Conservation (phyloP, 768 basidiomycete genomes). For the Cytidiella melzeri region DNA sequence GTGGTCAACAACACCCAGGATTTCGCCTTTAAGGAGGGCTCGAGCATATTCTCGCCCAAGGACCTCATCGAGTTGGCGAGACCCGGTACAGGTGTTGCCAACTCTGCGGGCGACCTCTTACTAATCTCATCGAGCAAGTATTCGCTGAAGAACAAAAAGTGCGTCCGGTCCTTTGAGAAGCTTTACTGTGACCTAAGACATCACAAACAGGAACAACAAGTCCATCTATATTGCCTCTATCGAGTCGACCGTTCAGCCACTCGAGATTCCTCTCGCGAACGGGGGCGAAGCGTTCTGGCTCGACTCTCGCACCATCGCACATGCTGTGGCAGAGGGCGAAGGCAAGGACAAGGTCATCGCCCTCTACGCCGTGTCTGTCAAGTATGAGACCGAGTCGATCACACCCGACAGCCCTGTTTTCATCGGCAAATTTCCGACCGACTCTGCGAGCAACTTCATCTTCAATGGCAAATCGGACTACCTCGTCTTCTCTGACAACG, state of each 20-base stretch:
- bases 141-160: constrained; percentile 72
- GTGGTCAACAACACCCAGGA: constrained; percentile 16
- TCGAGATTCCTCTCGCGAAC: constrained; percentile 56
- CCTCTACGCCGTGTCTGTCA: constrained; percentile 55
- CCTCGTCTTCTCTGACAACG: constrained; percentile 82
- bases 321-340: constrained; percentile 52
- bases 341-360: constrained; percentile 42
- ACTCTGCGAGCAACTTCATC: constrained; percentile 64
- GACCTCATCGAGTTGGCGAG: constrained; percentile 65
- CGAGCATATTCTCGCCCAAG: constrained; percentile 62
- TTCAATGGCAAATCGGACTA: constrained; percentile 47
- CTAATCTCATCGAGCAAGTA: constrained; percentile 62
- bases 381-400: constrained; percentile 34
- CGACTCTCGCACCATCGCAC: constrained; percentile 59
- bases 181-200: too few relatives aligned
- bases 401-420: constrained; percentile 35
- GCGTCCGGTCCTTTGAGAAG: constrained; percentile 27
- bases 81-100: constrained; percentile 62
- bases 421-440: constrained; percentile 64
- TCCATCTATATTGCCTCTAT: constrained; percentile 58
- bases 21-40: constrained; percentile 54
- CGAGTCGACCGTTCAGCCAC: constrained; percentile 40
- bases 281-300: constrained; percentile 82
- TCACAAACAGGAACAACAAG: constrained; percentile 69
- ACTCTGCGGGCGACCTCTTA: constrained; percentile 61